Conservation (phyloP, 768 basidiomycete species). For the Leccinellum rugosiceps region DNA sequence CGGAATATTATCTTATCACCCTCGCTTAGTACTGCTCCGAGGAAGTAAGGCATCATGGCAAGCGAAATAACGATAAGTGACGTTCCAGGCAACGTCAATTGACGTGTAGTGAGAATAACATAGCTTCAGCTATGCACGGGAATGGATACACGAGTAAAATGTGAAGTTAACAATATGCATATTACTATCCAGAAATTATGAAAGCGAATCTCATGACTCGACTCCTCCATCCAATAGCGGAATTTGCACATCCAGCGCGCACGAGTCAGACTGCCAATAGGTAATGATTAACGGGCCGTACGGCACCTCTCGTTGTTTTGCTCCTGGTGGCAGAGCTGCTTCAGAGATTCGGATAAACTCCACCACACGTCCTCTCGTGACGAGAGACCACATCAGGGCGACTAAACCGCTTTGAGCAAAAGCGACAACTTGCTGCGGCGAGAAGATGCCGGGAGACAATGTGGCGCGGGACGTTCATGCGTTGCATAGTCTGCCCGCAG, state of each 20-base stretch:
- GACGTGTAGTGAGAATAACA: not conserved
- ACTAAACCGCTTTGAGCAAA: constrained; percentile 22
- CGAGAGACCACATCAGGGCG: constrained; percentile 27
- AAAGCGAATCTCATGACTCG: not conserved
- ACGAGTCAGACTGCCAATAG: not conserved
- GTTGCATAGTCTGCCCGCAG: constrained; percentile 23
- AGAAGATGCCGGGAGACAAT: constrained; percentile 28
- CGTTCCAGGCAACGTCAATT: not conserved
- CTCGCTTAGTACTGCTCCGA: not conserved
- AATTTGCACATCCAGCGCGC: not conserved
- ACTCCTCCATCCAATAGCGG: not conserved
- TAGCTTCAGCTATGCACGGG: not conserved
- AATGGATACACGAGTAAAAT: constrained; percentile 10
- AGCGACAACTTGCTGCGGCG: constrained; percentile 22
- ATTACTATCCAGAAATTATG: constrained; percentile 3
- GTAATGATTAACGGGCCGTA: not conserved
- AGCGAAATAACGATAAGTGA: constrained; percentile 1
- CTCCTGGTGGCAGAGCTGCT: not conserved
- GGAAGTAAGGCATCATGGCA: not conserved
- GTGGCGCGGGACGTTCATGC: constrained; percentile 30
- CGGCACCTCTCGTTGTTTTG: not conserved
- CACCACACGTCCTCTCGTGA: constrained; percentile 25
- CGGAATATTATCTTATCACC: not conserved
- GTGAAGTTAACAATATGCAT: constrained; percentile 6
- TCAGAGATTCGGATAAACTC: not conserved